Evolutionary conservation across 768 basidiomycete genomes (phyloP).

Genomic region (Serpula lacrymans): DNA sequence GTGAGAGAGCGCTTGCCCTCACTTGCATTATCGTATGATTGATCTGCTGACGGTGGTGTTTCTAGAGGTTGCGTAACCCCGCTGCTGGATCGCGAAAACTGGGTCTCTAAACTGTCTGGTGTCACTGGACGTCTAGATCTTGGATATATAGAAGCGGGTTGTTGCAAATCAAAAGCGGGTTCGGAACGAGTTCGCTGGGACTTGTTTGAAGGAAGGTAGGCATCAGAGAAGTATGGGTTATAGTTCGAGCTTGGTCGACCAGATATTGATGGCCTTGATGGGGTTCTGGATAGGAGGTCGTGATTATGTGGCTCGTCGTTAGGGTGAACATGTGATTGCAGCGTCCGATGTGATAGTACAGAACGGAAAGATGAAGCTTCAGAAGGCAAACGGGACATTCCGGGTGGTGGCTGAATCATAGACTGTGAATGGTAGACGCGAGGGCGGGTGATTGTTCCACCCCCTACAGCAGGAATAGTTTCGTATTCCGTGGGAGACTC

Average conservation of each 20-base stretch:
- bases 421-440: constrained; percentile 85
- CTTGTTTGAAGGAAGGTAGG: neutral
- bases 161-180: constrained; percentile 16
- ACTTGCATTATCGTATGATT: no score
- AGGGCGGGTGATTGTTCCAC: constrained; percentile 82
- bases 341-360: constrained; percentile 29
- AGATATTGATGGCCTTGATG: constrained; percentile 9
- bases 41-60: constrained; percentile 41
- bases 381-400: constrained; percentile 11
- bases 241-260: constrained; percentile 23
- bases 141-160: constrained; percentile 23
- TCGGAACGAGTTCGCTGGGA: constrained; percentile 14
- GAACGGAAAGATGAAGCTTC: constrained; percentile 84
- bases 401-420: constrained; percentile 50
- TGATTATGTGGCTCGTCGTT: constrained; percentile 9
- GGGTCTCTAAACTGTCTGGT: constrained; percentile 51
- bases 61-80: constrained; percentile 41
- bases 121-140: constrained; percentile 36
- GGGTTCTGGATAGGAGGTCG: neutral
- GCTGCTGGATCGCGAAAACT: constrained; percentile 46
- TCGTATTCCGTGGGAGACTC: constrained; percentile 68
- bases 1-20: constrained; percentile 17
- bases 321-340: constrained; percentile 8
- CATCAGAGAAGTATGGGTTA: constrained; percentile 11
- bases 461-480: constrained; percentile 88